Evolutionary conservation across 495 filamentous ascomycete species (phyloP), one percentile per base, ranked within the genome.

Genomic region (Annulohypoxylon stygium): DNA sequence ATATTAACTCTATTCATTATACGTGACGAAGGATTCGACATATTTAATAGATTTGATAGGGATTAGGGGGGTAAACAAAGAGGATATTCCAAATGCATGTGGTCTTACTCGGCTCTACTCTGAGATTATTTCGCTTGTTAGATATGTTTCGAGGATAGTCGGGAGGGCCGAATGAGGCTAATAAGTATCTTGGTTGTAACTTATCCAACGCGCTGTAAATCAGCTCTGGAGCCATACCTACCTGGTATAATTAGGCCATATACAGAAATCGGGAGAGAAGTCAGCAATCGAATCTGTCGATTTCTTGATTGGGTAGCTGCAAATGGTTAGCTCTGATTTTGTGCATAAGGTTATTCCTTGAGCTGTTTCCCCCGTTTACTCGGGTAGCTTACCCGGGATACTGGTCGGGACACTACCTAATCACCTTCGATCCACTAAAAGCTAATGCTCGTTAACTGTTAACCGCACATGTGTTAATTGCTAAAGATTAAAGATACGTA

Each of bases 321-420:
- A 73, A 57, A 60, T 11, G 39, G 69, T 18, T 65, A 65, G 57
- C 18, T 37, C 30, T 61, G 39, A 54, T 26, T 26, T 71, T 16
- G 61, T 41, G 30, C 61, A 54, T 66, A 39, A 63, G 64, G 70
- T 63, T 73, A 53, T 67, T 63, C 64, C 64, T 53, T 67, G 62
- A 54, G 47, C 39, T 30, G 16, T 59, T 37, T 60, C 45, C 57
- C 62, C 47, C 45, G 45, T 60, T 25, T 54, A 57, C 30, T 63
- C 70, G 70, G 66, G 61, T 66, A 66, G 66, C 39, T 58, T 70
- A 70, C 67, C 71, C 71, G 71, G 36, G 57, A 25, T 9, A 11
- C 30, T 74, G 71, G 71, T 33, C 41, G 53, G 63, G 47, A 20
- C 36, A 57, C 53, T 57, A 37, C 53, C 53, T 57, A 34, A 57